Evolutionary conservation across 768 basidiomycete genomes (phyloP), one percentile per base, ranked within the genome.

Genomic region (Rubroboletus satanas): DNA sequence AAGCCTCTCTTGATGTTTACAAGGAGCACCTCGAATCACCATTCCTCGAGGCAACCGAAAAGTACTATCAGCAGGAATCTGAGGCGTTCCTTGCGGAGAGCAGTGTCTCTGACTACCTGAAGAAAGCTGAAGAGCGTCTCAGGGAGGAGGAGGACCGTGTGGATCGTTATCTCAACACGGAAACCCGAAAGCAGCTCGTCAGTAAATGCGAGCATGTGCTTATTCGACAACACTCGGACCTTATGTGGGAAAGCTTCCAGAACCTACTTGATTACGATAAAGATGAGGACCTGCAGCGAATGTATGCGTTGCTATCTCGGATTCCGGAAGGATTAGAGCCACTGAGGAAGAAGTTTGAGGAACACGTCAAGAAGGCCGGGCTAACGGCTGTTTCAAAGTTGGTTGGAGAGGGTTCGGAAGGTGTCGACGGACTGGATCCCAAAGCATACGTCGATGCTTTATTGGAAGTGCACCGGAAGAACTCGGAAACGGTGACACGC

Each of bases 171-270:
- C 79, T 99, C 43, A 88, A 96, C 72, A 87, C 88, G 7, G 85
- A 85, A 55, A 97, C 96, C 18, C 83, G 90, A 66, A 93, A 92
- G 69, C 78, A 83, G 31, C 79, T 90, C 57, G 79, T 90, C 70
- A 80, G 73, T 66, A 87, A 84, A 74, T 98, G 95, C 77, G 96
- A 99, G 70, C 83, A 89, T 58, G 89, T 92, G 28, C 85, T 99
- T 60, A 94, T 99, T 63, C 83, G 88, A 54, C 87, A 88, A 60
- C 94, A 96, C 66, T 77, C 86, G 45, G 81, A 84, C 56, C 73
- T 86, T 42, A 88, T 99, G 85, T 90, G 89, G 86, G 92, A 95
- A 56, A 92, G 85, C 71, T 98, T 98, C 78, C 93, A 95, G 71
- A 77, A 76, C 23, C 72, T 94, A 46, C 83, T 95, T 60, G 95